A percentile compares a stretch with the other conserved stretches of the same genome.
Evolutionary conservation across 805 yeast genomes (phyloP).

Genomic region (Cyberlindnera petersonii): DNA sequence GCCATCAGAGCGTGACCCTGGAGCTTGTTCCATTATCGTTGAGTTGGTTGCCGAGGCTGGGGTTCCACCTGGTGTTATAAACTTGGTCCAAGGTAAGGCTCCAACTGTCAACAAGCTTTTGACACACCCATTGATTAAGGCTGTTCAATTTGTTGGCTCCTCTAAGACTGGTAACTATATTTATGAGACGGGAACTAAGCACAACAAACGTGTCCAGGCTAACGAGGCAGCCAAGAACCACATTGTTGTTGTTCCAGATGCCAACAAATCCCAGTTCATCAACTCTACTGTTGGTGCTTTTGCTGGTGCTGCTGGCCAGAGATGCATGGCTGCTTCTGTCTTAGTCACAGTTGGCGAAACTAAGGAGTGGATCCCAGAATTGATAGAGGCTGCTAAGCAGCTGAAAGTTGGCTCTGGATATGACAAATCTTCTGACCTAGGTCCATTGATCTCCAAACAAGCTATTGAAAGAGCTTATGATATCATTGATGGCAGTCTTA

Average conservation of each 20-base stretch:
- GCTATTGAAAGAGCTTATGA: constrained; percentile 48
- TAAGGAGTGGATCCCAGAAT: constrained; percentile 58
- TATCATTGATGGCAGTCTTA: constrained; percentile 49
- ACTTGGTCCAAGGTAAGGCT: constrained; percentile 68
- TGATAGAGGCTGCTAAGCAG: constrained; percentile 51
- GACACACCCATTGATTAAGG: constrained; percentile 67
- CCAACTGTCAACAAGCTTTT: constrained; percentile 66
- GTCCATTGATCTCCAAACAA: constrained; percentile 64
- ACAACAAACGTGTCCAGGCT: constrained; percentile 75
- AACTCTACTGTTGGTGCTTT: constrained; percentile 71
- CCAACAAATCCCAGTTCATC: constrained; percentile 58
- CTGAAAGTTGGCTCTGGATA: constrained; percentile 65
- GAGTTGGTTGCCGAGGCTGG: constrained; percentile 69
- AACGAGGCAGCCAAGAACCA: constrained; percentile 78
- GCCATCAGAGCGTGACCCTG: constrained; percentile 72
- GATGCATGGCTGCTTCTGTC: constrained; percentile 78
- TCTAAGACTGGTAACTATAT: constrained; percentile 73
- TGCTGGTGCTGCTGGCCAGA: constrained; percentile 81
- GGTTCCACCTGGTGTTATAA: constrained; percentile 66
- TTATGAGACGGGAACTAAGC: constrained; percentile 59
- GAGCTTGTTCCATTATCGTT: constrained; percentile 69
- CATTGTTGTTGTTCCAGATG: constrained; percentile 68
- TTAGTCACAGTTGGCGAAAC: constrained; percentile 65
- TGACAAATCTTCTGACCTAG: constrained; percentile 56
- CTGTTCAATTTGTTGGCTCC: constrained; percentile 73